Evolutionary conservation across 495 filamentous ascomycete species (phyloP).

Genomic region (Hypoxylon subgilvum): DNA sequence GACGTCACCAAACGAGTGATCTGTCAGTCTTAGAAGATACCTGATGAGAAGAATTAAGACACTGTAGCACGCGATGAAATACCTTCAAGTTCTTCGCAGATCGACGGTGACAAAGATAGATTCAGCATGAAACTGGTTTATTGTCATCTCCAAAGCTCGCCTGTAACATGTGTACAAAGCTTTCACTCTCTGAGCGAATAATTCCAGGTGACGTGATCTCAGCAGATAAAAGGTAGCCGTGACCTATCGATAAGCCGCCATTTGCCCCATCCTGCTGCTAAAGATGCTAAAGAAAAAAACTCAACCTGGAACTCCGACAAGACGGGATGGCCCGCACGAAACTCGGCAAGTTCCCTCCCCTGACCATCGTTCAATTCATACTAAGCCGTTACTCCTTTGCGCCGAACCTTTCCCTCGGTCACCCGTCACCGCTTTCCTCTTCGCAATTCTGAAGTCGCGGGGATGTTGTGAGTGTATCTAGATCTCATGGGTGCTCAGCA

Average conservation of each 20-base stretch:
- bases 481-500: too few species aligned
- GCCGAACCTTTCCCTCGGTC: neutral
- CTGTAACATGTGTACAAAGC: neutral
- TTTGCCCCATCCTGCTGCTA: neutral
- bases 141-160: neutral
- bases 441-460: neutral
- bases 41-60: neutral
- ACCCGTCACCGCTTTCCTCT: neutral
- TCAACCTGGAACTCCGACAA: constrained; percentile 1
- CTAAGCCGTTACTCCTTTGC: constrained; percentile 26
- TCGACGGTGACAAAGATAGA: neutral
- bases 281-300: too few species aligned
- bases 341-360: constrained; percentile 19
- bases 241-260: constrained; percentile 25
- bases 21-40: neutral
- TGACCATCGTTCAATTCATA: too few species aligned
- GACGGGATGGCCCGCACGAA: constrained; percentile 17
- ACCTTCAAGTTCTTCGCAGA: neutral
- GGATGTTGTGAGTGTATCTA: too few species aligned
- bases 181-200: constrained; percentile 20
- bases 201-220: constrained; percentile 4
- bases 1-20: constrained; percentile 21
- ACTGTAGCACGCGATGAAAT: neutral
- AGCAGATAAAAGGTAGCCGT: neutral
- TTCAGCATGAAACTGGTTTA: constrained; percentile 7